Percentiles rank a stretch among this genome's conserved stretches.
Conservation (phyloP, 441 rosid genomes). For the Jatropha podagrica region DNA sequence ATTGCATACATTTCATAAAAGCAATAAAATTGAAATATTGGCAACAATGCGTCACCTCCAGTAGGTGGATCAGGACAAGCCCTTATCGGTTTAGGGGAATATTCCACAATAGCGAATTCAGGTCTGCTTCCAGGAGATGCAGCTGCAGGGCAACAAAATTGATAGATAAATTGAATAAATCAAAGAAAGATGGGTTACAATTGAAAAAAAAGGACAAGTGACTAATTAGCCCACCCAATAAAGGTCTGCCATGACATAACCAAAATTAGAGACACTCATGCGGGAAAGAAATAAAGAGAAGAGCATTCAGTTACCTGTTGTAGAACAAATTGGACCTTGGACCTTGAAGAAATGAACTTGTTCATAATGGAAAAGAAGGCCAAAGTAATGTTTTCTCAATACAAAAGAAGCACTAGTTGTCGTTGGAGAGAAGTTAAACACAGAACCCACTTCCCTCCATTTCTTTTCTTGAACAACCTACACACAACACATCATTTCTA, state of each 20-base stretch:
- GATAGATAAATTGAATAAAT: neutral
- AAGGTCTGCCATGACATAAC: neutral
- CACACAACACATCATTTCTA: neutral
- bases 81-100: constrained; percentile 44
- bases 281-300: neutral
- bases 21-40: constrained; percentile 1
- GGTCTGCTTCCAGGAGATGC: constrained; percentile 44
- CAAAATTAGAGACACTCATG: constrained; percentile 2
- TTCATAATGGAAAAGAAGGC: constrained; percentile 86
- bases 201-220: neutral
- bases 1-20: neutral
- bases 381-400: constrained; percentile 78
- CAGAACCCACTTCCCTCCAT: constrained; percentile 98
- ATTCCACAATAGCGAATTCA: constrained; percentile 65
- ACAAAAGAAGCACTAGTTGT: constrained; percentile 98
- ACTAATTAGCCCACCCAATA: neutral
- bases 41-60: constrained; percentile 41
- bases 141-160: constrained; percentile 35
- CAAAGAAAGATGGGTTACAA: neutral
- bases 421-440: constrained; percentile 81
- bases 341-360: constrained; percentile 77
- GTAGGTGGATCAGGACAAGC: constrained; percentile 34
- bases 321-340: constrained; percentile 60
- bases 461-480: constrained; percentile 94
- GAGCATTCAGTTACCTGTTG: constrained; percentile 44